phyloP scores from a whole-genome alignment of 768 basidiomycete genomes.

The Auricularia cornea region DNA sequence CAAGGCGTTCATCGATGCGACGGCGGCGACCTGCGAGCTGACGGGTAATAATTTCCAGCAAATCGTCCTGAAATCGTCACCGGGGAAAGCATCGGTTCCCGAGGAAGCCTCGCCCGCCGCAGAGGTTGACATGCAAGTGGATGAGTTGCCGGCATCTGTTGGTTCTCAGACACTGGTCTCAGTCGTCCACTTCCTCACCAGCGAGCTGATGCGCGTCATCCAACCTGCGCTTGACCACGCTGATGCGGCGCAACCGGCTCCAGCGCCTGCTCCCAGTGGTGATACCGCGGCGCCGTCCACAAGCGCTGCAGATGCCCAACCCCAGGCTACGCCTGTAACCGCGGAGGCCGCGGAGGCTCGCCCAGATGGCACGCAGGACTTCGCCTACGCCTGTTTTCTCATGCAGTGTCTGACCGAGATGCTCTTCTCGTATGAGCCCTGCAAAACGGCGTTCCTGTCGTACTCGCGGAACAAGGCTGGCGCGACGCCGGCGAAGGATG shows the following conservation, averaged over 20 bases:
- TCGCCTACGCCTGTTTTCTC: slow-evolving; percentile 61
- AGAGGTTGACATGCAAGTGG: slow-evolving; percentile 19
- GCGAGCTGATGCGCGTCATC: slow-evolving; percentile 54
- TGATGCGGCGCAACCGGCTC: slow-evolving; percentile 26
- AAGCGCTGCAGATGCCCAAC: not conserved
- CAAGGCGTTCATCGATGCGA: slow-evolving; percentile 62
- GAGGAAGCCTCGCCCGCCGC: slow-evolving; percentile 7
- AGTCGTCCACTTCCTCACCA: slow-evolving; percentile 53
- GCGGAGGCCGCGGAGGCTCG: slow-evolving; percentile 6
- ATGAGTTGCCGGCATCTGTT: slow-evolving; percentile 23
- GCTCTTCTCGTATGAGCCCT: slow-evolving; percentile 84
- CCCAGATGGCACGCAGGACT: slow-evolving; percentile 6
- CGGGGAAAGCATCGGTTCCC: slow-evolving; percentile 16
- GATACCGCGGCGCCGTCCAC: slow-evolving; percentile 10
- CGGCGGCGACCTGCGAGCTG: slow-evolving; percentile 63
- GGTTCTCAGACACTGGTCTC: slow-evolving; percentile 42
- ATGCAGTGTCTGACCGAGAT: slow-evolving; percentile 92
- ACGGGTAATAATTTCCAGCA: slow-evolving; percentile 50
- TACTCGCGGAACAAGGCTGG: slow-evolving; percentile 58
- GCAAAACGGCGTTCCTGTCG: slow-evolving; percentile 82
- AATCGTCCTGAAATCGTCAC: slow-evolving; percentile 42
- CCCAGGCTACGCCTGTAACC: too few species aligned
- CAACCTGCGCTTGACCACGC: not conserved
- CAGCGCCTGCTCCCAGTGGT: not conserved
- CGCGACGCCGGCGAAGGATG: slow-evolving; percentile 57